Base-by-base conservation (phyloP, 352 stramenopile genomes). In the Phytopythium mirpurense region DNA sequence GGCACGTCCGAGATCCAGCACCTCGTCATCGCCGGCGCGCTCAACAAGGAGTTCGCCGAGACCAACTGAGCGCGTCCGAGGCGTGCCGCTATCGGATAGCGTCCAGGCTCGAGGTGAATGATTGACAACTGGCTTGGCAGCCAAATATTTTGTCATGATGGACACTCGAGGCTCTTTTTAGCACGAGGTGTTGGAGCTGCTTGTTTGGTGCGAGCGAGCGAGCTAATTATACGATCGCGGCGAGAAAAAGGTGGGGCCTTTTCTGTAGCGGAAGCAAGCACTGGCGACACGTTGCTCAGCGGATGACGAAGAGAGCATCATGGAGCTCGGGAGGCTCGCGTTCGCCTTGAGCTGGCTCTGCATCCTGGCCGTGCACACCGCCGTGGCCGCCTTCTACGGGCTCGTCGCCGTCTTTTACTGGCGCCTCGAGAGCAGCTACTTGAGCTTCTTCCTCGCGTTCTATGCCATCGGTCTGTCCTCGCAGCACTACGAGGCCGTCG, bases 1-100 rank as follows among this genome's bases (percentile, higher is more conserved):
- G 95, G 95, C 60, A 99, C 96, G 11, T 97, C 85, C 47, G 96
- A 99, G 72, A 97, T 99, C 59, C 95, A 98, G 78, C 93, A 98
- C 67, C 70, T 98, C 40, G 94, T 98, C 11, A 98, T 99, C 68
- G 94, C 87, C 7, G 80, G 82, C 15, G 85, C 94, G 37, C 83
- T 99, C n/a, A 90, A 98, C 63, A 98, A 99, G 72, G 94, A 98
- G 60, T 98, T 97, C 63, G 73, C 75, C n/a, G 59, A 72, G 66
- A 83, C 60, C 41, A 80, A 44, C 38, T 44, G 16, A 48, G 16
- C 24, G 14, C 21, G 11, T 32, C n/a, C n/a, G n/a, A n/a, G n/a
- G n/a, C n/a, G n/a, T n/a, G n/a, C n/a, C n/a, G n/a, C n/a, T n/a
- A n/a, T n/a, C n/a, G n/a, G n/a, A n/a, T n/a, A n/a, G n/a, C n/a